Evolutionary conservation across 176 grass and related monocot genomes (phyloP), one percentile per base, ranked within the genome.

Genomic region (Carex myosuroides): DNA sequence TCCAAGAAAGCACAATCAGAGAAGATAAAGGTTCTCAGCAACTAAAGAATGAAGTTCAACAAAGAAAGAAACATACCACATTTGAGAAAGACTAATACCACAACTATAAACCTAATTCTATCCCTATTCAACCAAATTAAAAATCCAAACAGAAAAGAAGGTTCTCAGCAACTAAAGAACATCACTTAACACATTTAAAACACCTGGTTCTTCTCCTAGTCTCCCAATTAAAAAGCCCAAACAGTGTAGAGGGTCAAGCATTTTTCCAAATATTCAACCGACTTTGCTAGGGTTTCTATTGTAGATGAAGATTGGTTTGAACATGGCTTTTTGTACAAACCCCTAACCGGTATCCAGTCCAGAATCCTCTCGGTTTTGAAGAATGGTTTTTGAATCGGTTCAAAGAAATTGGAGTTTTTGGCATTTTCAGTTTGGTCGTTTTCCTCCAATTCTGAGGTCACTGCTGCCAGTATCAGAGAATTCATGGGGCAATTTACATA

Each of bases 361-460:
- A 91, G 89, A 41, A 95, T 98, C 76, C 67, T 39, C 37, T 39
- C 37, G 5, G 37, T 6, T 39, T 39, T 98, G 64, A 93, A 87
- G 85, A 87, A 95, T 78, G 96, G 93, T 39, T 85, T 98, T 90
- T 73, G 46, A 66, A 91, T 95, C 58, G 88, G 96, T 20, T 84
- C 64, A 35, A 95, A 98, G 87, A 98, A 93, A 20, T 90, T 22
- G 4, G 93, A 98, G 71, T 98, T 98, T 85, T 87, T 98, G 91
- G 89, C 93, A 66, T 98, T 98, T 93, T 98, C 96, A 78, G 86
- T 93, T 88, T 98, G 96, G 96, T 93, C 93, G 93, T 95, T 98
- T 95, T 91, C 93, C 80, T 93, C 96, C 39, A 98, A 93, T 85
- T 63, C 87, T 62, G 84, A 84, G 41, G 83, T 98, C 67, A 92